Evolutionary conservation across 1,284 basidiomycete genomes (phyloP), one percentile per base, ranked within the genome.

Genomic region (Hemileia vastatrix): DNA sequence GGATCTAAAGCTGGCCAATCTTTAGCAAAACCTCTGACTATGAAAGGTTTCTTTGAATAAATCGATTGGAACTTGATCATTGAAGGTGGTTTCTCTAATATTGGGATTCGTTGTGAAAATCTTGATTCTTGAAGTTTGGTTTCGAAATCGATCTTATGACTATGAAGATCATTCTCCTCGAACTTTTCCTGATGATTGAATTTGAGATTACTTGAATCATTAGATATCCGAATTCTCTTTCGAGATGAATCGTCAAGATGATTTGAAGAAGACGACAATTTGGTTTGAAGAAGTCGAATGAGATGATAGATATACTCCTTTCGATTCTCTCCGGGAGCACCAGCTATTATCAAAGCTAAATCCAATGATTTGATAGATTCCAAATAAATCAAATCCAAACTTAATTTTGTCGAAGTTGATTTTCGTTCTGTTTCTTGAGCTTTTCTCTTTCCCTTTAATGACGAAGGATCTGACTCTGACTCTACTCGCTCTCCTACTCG

Each of bases 341-440:
- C 92, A 6, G 90, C 86, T 49, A 94, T 80, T 67, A 96, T 85
- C 67, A 94, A 85, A 1, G 86, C 85, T 68, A 80, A 80, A 72
- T 97, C 93, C 31, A 96, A 78, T 11, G 79, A 77, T 4, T 78
- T 77, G 40, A 94, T 80, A 2, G 64, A 59, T 1, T 67, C n/a
- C n/a, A n/a, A n/a, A n/a, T n/a, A n/a, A n/a, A n/a, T n/a, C n/a
- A n/a, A n/a, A n/a, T n/a, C n/a, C n/a, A n/a, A n/a, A n/a, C n/a
- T n/a, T n/a, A n/a, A n/a, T n/a, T 11, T 48, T 43, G 11, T 21
- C 9, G 27, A 11, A 5, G 19, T 2, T 2, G 5, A 9, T 1
- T 45, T 31, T n/a, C 23, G 55, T 50, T 9, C 15, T n/a, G 56
- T 4, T 36, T 21, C 4, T 33, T 23, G 51, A 33, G 18, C 1